phyloP scores from a whole-genome alignment of 1,284 basidiomycete species.

The Naganishia sp. region DNA sequence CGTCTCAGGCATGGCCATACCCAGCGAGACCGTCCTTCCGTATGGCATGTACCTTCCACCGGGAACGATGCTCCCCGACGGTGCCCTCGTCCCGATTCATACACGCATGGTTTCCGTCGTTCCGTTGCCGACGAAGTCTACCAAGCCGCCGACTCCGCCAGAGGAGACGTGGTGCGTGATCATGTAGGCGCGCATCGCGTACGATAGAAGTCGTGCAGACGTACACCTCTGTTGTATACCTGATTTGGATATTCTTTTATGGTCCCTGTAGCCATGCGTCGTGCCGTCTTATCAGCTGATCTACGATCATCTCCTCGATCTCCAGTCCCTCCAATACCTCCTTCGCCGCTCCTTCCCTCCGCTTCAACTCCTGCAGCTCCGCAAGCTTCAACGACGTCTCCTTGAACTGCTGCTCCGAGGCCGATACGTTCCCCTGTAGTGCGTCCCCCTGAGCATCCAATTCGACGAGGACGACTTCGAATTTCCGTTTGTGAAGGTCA shows the following conservation, averaged over 20 bases:
- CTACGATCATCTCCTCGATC: constrained; percentile 90
- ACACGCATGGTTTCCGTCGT: constrained; percentile 31
- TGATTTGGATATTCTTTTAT: not conserved
- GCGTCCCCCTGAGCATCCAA: constrained; percentile 34
- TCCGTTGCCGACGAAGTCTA: constrained; percentile 25
- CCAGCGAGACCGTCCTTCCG: constrained; percentile 14
- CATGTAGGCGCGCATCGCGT: constrained; percentile 23
- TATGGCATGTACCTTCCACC: constrained; percentile 29
- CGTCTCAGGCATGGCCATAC: constrained; percentile 22
- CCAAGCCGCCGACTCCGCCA: not conserved
- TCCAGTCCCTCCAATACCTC: constrained; percentile 54
- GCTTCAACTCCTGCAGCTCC: constrained; percentile 59
- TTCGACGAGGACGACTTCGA: constrained; percentile 84
- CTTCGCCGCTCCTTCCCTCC: constrained; percentile 40
- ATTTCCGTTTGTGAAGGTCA: constrained; percentile 83
- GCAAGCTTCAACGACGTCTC: constrained; percentile 76
- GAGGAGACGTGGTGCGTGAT: constrained; percentile 31
- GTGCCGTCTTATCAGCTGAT: constrained; percentile 73
- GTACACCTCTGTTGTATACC: not conserved
- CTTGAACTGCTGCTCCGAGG: constrained; percentile 49
- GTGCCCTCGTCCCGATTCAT: constrained; percentile 33
- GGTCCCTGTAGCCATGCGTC: constrained; percentile 62
- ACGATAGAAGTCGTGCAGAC: not conserved
- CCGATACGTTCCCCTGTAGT: not conserved
- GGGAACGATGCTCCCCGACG: constrained; percentile 35